phyloP scores from a whole-genome alignment of 495 filamentous ascomycete species.

The Haplographium delicatum region DNA sequence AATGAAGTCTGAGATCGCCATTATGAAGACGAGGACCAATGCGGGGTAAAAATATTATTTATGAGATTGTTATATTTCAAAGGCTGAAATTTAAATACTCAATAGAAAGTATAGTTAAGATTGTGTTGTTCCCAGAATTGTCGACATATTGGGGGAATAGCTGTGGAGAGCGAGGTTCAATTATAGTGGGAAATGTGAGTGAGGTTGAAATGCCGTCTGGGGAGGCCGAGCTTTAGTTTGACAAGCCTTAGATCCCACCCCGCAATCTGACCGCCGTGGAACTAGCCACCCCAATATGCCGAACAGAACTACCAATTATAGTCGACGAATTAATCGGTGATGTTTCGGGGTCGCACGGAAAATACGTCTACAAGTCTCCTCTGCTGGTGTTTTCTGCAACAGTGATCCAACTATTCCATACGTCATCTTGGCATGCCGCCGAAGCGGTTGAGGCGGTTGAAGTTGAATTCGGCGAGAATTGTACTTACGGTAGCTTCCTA shows the following conservation, averaged over 20 bases:
- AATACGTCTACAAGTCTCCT: slow-evolving; percentile 8
- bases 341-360: slow-evolving; percentile 6
- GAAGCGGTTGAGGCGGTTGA: too few species aligned
- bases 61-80: background rate
- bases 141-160: too few species aligned
- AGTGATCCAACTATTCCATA: too few species aligned
- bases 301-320: slow-evolving; percentile 3
- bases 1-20: slow-evolving; percentile 43
- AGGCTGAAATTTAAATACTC: background rate
- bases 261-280: slow-evolving; percentile 4
- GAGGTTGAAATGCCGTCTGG: slow-evolving; percentile 12
- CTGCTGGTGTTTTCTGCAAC: too few species aligned
- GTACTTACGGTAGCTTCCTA: too few species aligned
- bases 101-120: too few species aligned
- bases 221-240: slow-evolving; percentile 1
- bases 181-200: slow-evolving; percentile 14
- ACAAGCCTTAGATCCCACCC: background rate
- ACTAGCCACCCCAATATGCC: slow-evolving; percentile 2
- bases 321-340: slow-evolving; percentile 4
- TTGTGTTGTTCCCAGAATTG: too few species aligned
- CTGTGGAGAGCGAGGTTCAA: background rate
- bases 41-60: too few species aligned
- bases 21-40: slow-evolving; percentile 23
- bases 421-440: too few species aligned
- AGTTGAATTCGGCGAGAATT: too few species aligned